Percentiles rank a stretch among this genome's conserved stretches.
Conservation (phyloP, 176 grass and related monocot species). For the Paspalum notatum region DNA sequence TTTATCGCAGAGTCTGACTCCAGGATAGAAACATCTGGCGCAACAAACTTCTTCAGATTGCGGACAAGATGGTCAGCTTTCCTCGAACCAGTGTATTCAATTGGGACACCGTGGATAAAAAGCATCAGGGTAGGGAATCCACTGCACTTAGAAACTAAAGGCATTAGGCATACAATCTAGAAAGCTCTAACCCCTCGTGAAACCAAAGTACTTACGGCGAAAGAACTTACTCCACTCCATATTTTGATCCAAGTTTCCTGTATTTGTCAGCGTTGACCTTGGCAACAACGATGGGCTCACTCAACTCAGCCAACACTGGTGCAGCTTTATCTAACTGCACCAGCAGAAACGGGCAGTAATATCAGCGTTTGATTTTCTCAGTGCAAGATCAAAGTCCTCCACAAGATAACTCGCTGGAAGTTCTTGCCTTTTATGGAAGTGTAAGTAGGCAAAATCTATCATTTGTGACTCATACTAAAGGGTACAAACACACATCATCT, state of each 20-base stretch:
- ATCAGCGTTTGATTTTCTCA: slow-evolving; percentile 27
- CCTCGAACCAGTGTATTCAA: slow-evolving; percentile 91
- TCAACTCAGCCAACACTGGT: slow-evolving; percentile 65
- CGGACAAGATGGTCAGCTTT: slow-evolving; percentile 77
- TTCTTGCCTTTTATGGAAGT: slow-evolving; percentile 23
- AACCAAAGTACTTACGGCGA: slow-evolving; percentile 10
- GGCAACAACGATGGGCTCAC: slow-evolving; percentile 70
- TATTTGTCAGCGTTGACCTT: slow-evolving; percentile 98
- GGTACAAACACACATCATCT: slow-evolving; percentile 19
- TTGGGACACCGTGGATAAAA: slow-evolving; percentile 82
- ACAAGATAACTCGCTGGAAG: slow-evolving; percentile 29
- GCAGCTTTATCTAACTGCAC: slow-evolving; percentile 91
- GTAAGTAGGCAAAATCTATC: slow-evolving; percentile 5
- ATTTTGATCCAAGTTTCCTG: slow-evolving; percentile 82
- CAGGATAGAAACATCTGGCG: slow-evolving; percentile 79
- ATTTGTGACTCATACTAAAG: slow-evolving; percentile 5
- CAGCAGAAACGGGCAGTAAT: slow-evolving; percentile 25
- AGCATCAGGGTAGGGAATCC: slow-evolving; percentile 91
- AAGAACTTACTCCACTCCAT: slow-evolving; percentile 87
- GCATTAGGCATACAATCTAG: slow-evolving; percentile 21
- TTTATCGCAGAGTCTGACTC: slow-evolving; percentile 70
- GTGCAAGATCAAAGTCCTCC: slow-evolving; percentile 31
- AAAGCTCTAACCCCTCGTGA: slow-evolving; percentile 6
- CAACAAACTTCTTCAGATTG: slow-evolving; percentile 90
- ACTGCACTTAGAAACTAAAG: slow-evolving; percentile 51